Conservation (phyloP, 2,329 filamentous ascomycete species). For the Chrysosporium keratinophilum region DNA sequence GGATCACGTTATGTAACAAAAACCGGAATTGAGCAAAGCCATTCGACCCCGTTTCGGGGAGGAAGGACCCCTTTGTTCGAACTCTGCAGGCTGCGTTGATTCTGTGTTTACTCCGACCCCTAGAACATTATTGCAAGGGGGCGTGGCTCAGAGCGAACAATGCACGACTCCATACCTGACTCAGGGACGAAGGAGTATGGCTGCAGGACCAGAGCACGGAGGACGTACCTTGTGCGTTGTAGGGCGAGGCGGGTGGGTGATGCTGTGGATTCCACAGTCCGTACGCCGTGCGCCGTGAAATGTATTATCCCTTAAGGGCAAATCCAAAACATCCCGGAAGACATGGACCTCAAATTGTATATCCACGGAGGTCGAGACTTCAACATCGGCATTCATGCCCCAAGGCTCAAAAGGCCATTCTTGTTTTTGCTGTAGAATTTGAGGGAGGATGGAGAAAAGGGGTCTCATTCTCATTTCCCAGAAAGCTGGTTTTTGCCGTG, state of each 20-base stretch:
- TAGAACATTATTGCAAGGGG: background rate
- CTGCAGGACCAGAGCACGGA: background rate
- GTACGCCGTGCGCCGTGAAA: background rate
- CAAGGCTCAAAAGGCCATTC: too few species aligned
- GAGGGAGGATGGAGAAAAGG: background rate
- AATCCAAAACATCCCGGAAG: background rate
- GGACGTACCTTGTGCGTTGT: background rate
- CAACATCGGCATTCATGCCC: too few species aligned
- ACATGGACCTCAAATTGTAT: too few species aligned
- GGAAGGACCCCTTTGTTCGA: too few species aligned
- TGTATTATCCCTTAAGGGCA: slow-evolving; percentile 1
- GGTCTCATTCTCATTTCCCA: too few species aligned
- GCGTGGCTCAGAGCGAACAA: background rate
- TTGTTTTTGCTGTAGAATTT: too few species aligned
- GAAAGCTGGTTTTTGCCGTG: background rate
- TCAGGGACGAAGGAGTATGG: background rate
- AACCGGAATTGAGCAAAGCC: too few species aligned
- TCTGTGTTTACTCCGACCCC: background rate
- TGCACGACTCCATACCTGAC: background rate
- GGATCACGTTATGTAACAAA: too few species aligned
- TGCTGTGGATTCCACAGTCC: background rate
- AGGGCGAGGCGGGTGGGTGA: background rate
- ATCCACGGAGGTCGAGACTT: too few species aligned
- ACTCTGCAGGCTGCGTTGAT: background rate
- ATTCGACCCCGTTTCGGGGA: too few species aligned